A percentile compares a stretch with the other conserved stretches of the same genome.
Conservation (phyloP, 1,139 yeast species). For the Pichia sp. region DNA sequence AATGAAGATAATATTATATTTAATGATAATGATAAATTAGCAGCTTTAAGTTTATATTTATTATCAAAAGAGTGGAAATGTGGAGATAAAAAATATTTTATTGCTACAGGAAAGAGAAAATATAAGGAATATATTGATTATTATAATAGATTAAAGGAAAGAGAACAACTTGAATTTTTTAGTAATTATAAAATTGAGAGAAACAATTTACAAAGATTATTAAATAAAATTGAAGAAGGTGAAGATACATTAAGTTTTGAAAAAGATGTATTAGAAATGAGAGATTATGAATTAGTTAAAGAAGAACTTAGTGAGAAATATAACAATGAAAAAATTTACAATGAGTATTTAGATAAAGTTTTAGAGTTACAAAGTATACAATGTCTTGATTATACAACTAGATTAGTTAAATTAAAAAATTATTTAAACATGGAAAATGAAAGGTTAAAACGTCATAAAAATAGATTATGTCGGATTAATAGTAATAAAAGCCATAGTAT, state of each 20-base stretch:
- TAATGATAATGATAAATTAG: conserved; percentile 16
- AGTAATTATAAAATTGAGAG: conserved; percentile 11
- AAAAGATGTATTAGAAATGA: conserved; percentile 28
- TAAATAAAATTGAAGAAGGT: conserved; percentile 7
- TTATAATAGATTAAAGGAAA: conserved; percentile 10
- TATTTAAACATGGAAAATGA: conserved; percentile 22
- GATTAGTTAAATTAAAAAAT: conserved; percentile 30
- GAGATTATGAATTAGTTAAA: conserved; percentile 30
- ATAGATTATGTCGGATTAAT: conserved; percentile 10
- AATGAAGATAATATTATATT: not conserved
- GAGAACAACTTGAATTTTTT: conserved; percentile 7
- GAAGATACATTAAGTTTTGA: conserved; percentile 15
- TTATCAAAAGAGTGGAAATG: conserved; percentile 15
- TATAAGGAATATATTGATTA: conserved; percentile 6
- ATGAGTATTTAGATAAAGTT: conserved; percentile 23
- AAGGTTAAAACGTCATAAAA: conserved; percentile 7
- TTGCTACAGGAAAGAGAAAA: not conserved
- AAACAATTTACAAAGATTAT: conserved; percentile 6
- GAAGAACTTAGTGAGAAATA: conserved; percentile 24
- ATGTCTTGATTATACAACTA: conserved; percentile 24
- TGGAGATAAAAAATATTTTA: not conserved
- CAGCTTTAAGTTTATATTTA: conserved; percentile 19
- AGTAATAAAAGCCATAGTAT: conserved; percentile 10
- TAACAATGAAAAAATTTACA: conserved; percentile 23
- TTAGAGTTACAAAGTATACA: conserved; percentile 26